Evolutionary conservation across 1,284 basidiomycete genomes (phyloP).

Genomic region (Thecaphora thlaspeos): DNA sequence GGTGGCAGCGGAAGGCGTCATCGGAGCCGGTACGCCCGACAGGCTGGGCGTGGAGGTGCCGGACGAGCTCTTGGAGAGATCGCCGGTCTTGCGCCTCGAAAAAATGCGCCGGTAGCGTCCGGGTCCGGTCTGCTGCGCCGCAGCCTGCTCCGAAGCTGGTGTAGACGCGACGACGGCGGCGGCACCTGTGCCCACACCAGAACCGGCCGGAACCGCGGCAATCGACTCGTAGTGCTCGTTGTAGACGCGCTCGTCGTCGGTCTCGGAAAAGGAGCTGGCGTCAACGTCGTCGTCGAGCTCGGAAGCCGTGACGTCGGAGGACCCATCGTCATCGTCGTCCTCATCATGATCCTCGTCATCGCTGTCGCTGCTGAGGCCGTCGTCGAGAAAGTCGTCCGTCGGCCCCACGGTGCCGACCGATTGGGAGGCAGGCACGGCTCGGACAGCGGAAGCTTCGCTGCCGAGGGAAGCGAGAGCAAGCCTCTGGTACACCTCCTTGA

Average conservation of each 20-base stretch:
- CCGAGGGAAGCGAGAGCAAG: constrained; percentile 28
- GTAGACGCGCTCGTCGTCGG: constrained; percentile 23
- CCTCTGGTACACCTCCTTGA: constrained; percentile 32
- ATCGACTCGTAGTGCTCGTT: constrained; percentile 30
- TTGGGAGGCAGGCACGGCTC: constrained; percentile 45
- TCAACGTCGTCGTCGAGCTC: constrained; percentile 15
- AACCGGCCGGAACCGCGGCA: constrained; percentile 6
- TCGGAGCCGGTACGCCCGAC: no score
- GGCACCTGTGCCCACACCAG: no score
- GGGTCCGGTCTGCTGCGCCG: constrained; percentile 3
- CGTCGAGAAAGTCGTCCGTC: constrained; percentile 42
- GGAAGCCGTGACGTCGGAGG: constrained; percentile 1
- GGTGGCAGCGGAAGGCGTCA: no score
- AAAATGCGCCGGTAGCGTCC: constrained; percentile 27
- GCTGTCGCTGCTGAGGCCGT: constrained; percentile 35
- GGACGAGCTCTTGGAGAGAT: not conserved
- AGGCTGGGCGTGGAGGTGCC: not conserved
- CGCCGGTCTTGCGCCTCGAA: constrained; percentile 11
- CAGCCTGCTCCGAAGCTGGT: constrained; percentile 1
- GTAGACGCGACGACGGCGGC: not conserved
- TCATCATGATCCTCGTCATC: constrained; percentile 28
- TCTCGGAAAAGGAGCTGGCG: constrained; percentile 11
- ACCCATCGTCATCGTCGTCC: constrained; percentile 14
- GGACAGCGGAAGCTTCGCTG: constrained; percentile 26
- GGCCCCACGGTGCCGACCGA: constrained; percentile 42